Base-by-base conservation (phyloP, 108 stramenopile species). In the Bacterosira constricta region DNA sequence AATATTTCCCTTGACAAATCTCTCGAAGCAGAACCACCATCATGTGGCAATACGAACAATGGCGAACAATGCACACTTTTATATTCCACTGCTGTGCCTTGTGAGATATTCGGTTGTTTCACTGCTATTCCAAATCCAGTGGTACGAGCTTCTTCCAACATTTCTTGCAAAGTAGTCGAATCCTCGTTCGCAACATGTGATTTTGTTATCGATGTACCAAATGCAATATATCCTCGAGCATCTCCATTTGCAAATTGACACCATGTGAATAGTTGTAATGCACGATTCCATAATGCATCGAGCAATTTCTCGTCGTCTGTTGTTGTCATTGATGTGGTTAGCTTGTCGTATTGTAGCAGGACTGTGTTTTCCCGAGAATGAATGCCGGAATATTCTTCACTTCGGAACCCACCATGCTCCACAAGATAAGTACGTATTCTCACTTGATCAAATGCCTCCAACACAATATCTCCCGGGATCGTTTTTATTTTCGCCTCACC, bases 211-310 rank as follows among this genome's bases (percentile, higher is more conserved):
- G 44, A 64, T 32, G 21, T 49, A 12, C 63, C 66, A 20, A 55
- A 53, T 38, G 36, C 37, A 3, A 68, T 27, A 31, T 68, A 68
- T 38, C 66, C 66, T 27, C 51, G 9, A 31, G 66, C 44, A 56
- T 68, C 53, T 9, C 23, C 66, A 46, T 68, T 68, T 8, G 37
- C 53, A n/a, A 68, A 55, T 27, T 52, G 21, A 27, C 66, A 68
- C 52, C 37, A 68, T 21, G 30, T 25, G 6, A 52, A 68, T 1
- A 68, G 18, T 15, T 46, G 21, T 30, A 41, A 6, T 4, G 26
- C 52, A 31, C 30, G 31, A 20, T 18, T 55, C 66, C 66, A 68
- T 52, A 51, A 21, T 8, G 26, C 26, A 51, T 66, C 49, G 4
- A 18, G 26, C 54, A 55, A 29, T 27, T 0, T 37, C n/a, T 34